Percentiles rank a stretch among this genome's conserved stretches.
Conservation (phyloP, 768 basidiomycete genomes). For the Suillus occidentalis region DNA sequence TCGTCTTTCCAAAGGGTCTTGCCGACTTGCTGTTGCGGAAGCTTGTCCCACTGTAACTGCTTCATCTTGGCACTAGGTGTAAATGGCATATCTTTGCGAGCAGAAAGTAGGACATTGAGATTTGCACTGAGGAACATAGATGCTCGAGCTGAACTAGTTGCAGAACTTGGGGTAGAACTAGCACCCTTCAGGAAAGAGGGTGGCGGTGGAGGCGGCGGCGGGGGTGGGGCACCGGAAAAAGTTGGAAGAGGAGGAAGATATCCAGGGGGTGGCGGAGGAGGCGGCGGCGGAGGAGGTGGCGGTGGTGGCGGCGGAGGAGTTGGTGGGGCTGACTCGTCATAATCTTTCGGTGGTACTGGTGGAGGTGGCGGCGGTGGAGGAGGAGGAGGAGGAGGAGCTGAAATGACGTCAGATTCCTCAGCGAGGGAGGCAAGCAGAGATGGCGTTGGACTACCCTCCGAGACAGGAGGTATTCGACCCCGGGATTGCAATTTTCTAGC, state of each 20-base stretch:
- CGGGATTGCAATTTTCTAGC: conserved; percentile 54
- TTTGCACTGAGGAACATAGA: conserved; percentile 62
- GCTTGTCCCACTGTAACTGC: conserved; percentile 97
- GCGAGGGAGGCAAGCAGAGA: conserved; percentile 38
- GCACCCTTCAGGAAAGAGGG: conserved; percentile 30
- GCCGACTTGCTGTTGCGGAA: conserved; percentile 82
- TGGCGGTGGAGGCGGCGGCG: conserved; percentile 40
- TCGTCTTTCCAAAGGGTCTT: conserved; percentile 88
- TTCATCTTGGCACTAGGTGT: conserved; percentile 93
- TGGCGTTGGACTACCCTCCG: conserved; percentile 37
- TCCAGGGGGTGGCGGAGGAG: conserved; percentile 38
- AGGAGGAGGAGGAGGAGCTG: conserved; percentile 27
- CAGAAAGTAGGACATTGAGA: conserved; percentile 52
- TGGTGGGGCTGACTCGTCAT: conserved; percentile 20
- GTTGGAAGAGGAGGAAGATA: conserved; percentile 22
- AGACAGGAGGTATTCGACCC: conserved; percentile 42
- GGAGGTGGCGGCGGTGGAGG: conserved; percentile 21
- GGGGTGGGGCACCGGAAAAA: conserved; percentile 22
- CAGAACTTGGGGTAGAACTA: conserved; percentile 37
- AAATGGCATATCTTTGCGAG: conserved; percentile 83
- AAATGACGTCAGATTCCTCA: conserved; percentile 35
- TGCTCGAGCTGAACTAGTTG: conserved; percentile 51
- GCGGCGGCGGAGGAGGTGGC: conserved; percentile 36
- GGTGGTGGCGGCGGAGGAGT: conserved; percentile 26
- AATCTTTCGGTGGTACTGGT: conserved; percentile 20